Evolutionary conservation across 768 basidiomycete species (phyloP), one percentile per base, ranked within the genome.

Genomic region (Pulveroboletus frians): DNA sequence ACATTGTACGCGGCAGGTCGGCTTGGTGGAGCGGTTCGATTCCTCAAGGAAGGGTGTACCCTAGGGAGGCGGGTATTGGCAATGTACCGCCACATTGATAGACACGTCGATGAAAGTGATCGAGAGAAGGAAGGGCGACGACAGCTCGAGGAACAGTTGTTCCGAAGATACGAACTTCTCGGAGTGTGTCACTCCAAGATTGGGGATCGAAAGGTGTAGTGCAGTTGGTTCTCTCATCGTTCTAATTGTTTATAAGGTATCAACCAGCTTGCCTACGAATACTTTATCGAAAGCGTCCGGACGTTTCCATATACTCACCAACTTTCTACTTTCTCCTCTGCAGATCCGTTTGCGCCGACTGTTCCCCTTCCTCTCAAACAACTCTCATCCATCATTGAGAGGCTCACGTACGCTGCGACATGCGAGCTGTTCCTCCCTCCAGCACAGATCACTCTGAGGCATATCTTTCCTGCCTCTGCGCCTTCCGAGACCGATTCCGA

Each of bases 161-260:
- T 76, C 54, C 75, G 83, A 18, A 71, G 92, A 39, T 94, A 84
- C 78, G 91, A 96, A 68, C 64, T 95, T 27, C 70, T 94, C 21
- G 92, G 79, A 0, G 80, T 85, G 4, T 92, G 89, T 62, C 83
- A 81, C 59, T 75, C 78, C 26, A 92, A 88, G 65, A 81, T 82
- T 23, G 85, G 84, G 0, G 86, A 95, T 55, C 76, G 85, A 18
- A 79, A 78, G 76, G 92, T 89, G 39, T 27, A 73, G 43, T 52
- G 11, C 23, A n/a, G 21, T 53, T 46, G 14, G 35, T 43, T 44
- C 38, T 46, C 50, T 18, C 11, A 1, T 0, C 30, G n/a, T 7
- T 13, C 20, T n/a, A 7, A 1, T 39, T 37, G 8, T 23, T 59
- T 3, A 57, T 9, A 17, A 3, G 5, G 20, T 2, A 7, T 29